Evolutionary conservation across 2,329 filamentous ascomycete species (phyloP), one percentile per base, ranked within the genome.

Genomic region (Arthrobotrys pseudoclavata): DNA sequence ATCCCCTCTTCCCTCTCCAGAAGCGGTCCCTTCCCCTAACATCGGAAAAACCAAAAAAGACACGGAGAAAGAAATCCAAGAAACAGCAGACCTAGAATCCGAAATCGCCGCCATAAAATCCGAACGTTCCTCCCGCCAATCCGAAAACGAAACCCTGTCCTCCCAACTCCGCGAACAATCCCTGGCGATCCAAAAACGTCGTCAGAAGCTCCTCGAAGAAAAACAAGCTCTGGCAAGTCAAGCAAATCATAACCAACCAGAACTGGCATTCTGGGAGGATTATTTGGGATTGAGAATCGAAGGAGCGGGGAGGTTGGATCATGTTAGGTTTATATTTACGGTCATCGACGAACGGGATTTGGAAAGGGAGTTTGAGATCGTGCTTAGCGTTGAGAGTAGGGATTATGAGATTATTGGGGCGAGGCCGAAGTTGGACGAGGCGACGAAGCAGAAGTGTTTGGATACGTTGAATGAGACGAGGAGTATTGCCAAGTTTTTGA

Each of bases 201-300:
- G 80, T 34, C 75, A 79, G 40, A 79, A 80, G 79, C 72, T 67
- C 9, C 71, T 64, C 34, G 69, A 69, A 37, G 79, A 90, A 92
- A 83, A 90, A 92, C 57, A 88, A 89, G 79, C 90, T 81, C 86
- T 97, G 42, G 93, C 96, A 81, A 88, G 91, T 1, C 95, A 98
- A 85, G 89, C 92, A 67, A 89, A 93, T 37, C 92, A 95, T 84
- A 98, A 99, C 84, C 89, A 92, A 50, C 96, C 96, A 0, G 96
- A 99, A 85, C 87, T 99, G 53, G 92, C 94, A 80, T 98, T 98
- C 83, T 99, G 96, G 96, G 92, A 97, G 83, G 91, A 91, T 68
- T 96, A 95, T 83, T 86, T 99, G 76, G 94, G 95, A 74, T 84
- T 98, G 83, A 87, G 91, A 77, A 96, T 99, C 82, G 95, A 98